These are phyloP conservation scores for Lineolata rhizophorae DNA, from an alignment of 495 filamentous ascomycete genomes.

Conservation along the genomic window DNA sequence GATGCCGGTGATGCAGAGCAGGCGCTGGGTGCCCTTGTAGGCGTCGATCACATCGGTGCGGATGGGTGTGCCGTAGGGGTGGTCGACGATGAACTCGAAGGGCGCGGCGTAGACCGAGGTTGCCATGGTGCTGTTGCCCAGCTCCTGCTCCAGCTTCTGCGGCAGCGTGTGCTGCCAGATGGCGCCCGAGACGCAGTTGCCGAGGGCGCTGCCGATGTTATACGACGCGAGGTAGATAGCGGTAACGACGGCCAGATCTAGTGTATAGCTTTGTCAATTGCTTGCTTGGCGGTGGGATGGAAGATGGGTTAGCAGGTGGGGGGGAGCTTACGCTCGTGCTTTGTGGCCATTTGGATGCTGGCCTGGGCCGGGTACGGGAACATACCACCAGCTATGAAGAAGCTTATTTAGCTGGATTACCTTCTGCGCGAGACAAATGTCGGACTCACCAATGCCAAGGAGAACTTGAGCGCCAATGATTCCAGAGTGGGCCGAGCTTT, in stretches of 20 bases:
- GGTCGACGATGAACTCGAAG: constrained; percentile 5
- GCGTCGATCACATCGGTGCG: constrained; percentile 22
- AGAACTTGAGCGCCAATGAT: no score
- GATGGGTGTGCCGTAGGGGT: constrained; percentile 22
- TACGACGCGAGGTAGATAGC: constrained; percentile 10
- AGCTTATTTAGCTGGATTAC: no score
- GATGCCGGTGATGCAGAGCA: constrained; percentile 11
- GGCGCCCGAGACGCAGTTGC: constrained; percentile 10
- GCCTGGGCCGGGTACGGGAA: no score
- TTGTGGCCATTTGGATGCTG: no score
- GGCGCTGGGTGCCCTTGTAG: constrained; percentile 23
- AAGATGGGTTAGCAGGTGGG: neutral
- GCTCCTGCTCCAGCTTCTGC: constrained; percentile 1
- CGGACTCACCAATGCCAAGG: no score
- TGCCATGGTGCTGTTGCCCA: constrained; percentile 17
- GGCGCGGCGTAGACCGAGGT: constrained; percentile 1
- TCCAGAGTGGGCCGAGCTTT: no score
- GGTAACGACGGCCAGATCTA: constrained; percentile 10
- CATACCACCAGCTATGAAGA: no score
- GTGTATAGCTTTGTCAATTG: neutral
- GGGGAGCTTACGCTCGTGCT: constrained; percentile 5
- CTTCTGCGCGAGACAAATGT: no score
- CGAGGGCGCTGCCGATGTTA: constrained; percentile 11
- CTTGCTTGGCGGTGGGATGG: neutral
- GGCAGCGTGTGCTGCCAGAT: constrained; percentile 10